Evolutionary conservation across 1,139 yeast species (phyloP).

Genomic region (Yamadazyma spencermartinsiae): DNA sequence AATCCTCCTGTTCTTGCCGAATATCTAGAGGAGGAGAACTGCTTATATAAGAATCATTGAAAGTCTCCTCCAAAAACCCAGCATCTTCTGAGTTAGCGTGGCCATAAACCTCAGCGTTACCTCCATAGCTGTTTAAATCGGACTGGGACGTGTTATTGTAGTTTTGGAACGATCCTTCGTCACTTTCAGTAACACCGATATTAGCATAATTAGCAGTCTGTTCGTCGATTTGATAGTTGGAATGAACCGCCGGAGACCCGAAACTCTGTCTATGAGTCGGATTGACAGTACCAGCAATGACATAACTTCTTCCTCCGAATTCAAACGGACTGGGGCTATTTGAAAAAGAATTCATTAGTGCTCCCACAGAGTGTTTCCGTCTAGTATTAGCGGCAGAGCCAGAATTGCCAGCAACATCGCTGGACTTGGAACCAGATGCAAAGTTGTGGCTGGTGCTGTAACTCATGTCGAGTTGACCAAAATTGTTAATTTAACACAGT

Average conservation of each 20-base stretch:
- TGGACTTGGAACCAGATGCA: not conserved
- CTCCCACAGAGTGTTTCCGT: conserved; percentile 7
- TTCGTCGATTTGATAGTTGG: conserved; percentile 56
- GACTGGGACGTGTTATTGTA: conserved; percentile 7
- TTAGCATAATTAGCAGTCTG: conserved; percentile 64
- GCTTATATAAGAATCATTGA: conserved; percentile 16
- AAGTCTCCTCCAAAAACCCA: conserved; percentile 7
- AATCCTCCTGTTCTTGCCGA: conserved; percentile 3
- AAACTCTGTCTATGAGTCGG: conserved; percentile 15
- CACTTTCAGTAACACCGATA: conserved; percentile 56
- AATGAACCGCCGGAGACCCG: conserved; percentile 42
- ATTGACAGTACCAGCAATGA: conserved; percentile 20
- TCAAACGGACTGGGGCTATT: conserved; percentile 34
- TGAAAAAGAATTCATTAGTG: conserved; percentile 13
- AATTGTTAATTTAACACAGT: too few species aligned
- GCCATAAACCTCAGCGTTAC: conserved; percentile 6
- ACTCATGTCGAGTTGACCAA: too few species aligned
- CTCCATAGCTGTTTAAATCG: not conserved
- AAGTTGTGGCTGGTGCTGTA: conserved; percentile 6
- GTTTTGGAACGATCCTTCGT: not conserved
- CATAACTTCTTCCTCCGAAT: conserved; percentile 47
- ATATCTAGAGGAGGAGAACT: conserved; percentile 31
- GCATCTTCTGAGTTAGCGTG: conserved; percentile 3
- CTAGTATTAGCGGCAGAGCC: not conserved
- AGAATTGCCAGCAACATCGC: not conserved